Conservation (phyloP, 2,329 filamentous ascomycete genomes). For the Erysiphe pulchra region DNA sequence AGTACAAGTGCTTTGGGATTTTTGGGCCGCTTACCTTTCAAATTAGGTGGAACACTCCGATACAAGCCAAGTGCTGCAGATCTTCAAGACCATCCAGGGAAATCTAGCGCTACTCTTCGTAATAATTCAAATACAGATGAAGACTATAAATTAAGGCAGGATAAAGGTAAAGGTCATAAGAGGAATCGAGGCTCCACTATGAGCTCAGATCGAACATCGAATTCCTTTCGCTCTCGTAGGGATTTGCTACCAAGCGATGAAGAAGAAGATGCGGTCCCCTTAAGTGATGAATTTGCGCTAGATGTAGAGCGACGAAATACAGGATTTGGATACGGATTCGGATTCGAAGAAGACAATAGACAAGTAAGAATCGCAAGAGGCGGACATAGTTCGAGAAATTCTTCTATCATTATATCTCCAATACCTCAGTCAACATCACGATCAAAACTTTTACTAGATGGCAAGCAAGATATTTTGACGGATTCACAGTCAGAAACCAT, state of each 20-base stretch:
- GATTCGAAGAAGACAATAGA: neutral
- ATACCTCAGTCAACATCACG: slow-evolving; percentile 13
- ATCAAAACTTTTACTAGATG: slow-evolving; percentile 5
- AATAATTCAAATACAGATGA: slow-evolving; percentile 4
- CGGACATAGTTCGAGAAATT: slow-evolving; percentile 24
- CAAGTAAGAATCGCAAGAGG: slow-evolving; percentile 18
- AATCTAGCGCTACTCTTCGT: slow-evolving; percentile 15
- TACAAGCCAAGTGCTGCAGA: slow-evolving; percentile 85
- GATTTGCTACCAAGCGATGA: slow-evolving; percentile 77
- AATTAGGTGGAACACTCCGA: slow-evolving; percentile 52
- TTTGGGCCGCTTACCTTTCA: slow-evolving; percentile 60
- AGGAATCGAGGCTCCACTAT: slow-evolving; percentile 53
- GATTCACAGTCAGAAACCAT: slow-evolving; percentile 13
- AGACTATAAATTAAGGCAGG: slow-evolving; percentile 6
- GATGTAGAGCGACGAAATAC: slow-evolving; percentile 47
- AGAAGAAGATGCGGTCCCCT: slow-evolving; percentile 69
- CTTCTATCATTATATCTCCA: slow-evolving; percentile 30
- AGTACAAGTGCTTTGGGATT: slow-evolving; percentile 71
- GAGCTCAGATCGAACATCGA: slow-evolving; percentile 56
- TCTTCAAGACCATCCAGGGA: slow-evolving; percentile 60
- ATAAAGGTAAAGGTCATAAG: slow-evolving; percentile 9
- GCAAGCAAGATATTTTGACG: slow-evolving; percentile 6
- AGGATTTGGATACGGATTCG: slow-evolving; percentile 18
- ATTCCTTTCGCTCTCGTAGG: slow-evolving; percentile 65
- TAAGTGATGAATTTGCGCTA: slow-evolving; percentile 82